phyloP scores from a whole-genome alignment of 306 rosid genomes.

The Medicago lupulina region DNA sequence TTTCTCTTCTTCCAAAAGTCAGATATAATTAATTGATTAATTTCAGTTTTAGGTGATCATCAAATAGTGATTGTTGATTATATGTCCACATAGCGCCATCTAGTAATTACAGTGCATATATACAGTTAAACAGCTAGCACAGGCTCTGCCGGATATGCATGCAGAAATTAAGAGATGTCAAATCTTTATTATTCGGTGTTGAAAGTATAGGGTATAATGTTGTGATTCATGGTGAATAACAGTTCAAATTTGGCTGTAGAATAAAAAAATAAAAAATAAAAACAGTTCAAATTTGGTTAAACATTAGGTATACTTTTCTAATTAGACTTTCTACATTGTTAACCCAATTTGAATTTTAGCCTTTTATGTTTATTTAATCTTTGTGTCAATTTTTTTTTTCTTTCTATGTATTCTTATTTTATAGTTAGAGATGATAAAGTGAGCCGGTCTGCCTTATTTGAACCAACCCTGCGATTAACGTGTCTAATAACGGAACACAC shows the following conservation, averaged over 20 bases:
- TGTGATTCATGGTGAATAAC: conserved; percentile 24
- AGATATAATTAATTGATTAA: background rate
- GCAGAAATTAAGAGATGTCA: conserved; percentile 10
- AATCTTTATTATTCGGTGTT: conserved; percentile 25
- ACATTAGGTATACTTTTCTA: conserved; percentile 25
- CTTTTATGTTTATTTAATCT: background rate
- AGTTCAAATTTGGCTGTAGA: conserved; percentile 20
- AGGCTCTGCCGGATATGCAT: conserved; percentile 6
- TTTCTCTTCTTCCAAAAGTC: background rate
- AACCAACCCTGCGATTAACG: no score
- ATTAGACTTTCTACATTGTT: conserved; percentile 28
- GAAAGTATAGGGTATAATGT: conserved; percentile 4
- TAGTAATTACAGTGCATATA: conserved; percentile 3
- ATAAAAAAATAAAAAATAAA: no score
- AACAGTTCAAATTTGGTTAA: conserved; percentile 36
- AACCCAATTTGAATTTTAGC: background rate
- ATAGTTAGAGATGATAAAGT: no score
- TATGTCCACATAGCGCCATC: background rate
- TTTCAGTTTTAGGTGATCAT: background rate
- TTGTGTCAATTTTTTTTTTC: background rate
- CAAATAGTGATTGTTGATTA: conserved; percentile 15
- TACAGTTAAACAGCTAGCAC: background rate
- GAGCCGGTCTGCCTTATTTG: no score
- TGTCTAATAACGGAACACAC: no score
- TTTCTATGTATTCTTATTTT: background rate